A percentile compares a stretch with the other conserved stretches of the same genome.
phyloP scores from a whole-genome alignment of 805 yeast genomes.

The Candida piceae region DNA sequence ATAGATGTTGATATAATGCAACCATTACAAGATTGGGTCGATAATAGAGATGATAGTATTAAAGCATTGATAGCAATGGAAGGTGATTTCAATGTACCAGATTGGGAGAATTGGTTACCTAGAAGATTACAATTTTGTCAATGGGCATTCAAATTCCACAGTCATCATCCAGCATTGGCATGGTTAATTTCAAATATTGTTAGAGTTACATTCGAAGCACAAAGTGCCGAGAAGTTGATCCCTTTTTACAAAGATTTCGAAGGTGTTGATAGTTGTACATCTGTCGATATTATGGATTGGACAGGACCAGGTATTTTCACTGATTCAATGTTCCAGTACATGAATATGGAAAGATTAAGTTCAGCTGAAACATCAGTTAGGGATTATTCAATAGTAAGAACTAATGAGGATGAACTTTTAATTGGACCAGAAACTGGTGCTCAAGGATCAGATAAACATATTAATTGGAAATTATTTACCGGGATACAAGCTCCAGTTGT shows the following conservation, averaged over 20 bases:
- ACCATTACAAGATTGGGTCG: constrained; percentile 49
- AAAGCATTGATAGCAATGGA: constrained; percentile 47
- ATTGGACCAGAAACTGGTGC: constrained; percentile 11
- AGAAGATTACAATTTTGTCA: constrained; percentile 48
- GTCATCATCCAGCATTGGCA: constrained; percentile 53
- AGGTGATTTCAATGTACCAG: constrained; percentile 38
- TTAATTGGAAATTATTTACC: constrained; percentile 15
- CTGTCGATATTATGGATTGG: constrained; percentile 41
- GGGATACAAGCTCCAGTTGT: constrained; percentile 17
- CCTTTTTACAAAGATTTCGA: constrained; percentile 12
- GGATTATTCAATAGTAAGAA: constrained; percentile 7
- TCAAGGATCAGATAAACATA: background rate
- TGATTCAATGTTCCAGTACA: constrained; percentile 38
- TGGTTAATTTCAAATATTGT: constrained; percentile 43
- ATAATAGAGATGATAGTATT: constrained; percentile 37
- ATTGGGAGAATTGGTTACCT: constrained; percentile 39
- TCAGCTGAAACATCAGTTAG: constrained; percentile 3
- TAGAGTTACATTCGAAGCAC: constrained; percentile 36
- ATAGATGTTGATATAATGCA: constrained; percentile 38
- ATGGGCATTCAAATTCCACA: constrained; percentile 48
- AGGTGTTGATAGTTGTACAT: constrained; percentile 29
- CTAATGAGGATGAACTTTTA: constrained; percentile 6
- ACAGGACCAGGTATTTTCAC: constrained; percentile 53
- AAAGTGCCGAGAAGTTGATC: constrained; percentile 24
- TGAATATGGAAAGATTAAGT: constrained; percentile 28